Percentiles rank a stretch among this genome's conserved stretches.
These are phyloP conservation scores for Diaporthe sp. DNA, from an alignment of 2,329 filamentous ascomycete species.

Conservation along the genomic window DNA sequence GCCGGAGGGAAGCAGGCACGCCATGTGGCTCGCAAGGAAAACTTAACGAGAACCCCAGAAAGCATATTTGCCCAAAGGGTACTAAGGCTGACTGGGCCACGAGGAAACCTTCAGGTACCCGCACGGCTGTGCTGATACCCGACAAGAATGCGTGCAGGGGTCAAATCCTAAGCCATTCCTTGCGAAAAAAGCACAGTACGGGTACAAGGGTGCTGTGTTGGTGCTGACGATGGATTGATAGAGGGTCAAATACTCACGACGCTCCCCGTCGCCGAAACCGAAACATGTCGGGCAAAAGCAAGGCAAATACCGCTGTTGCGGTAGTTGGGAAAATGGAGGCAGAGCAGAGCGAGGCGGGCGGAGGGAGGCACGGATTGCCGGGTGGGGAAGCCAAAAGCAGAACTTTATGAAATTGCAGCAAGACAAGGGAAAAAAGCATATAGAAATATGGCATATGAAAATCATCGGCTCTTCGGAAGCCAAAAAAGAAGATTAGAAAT, in stretches of 20 bases:
- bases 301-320: background rate
- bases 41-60: conserved; percentile 27
- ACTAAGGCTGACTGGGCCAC: conserved; percentile 31
- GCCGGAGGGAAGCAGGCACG: conserved; percentile 26
- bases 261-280: conserved; percentile 33
- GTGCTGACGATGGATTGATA: background rate
- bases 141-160: conserved; percentile 28
- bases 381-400: conserved; percentile 32
- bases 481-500: conserved; percentile 44
- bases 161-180: conserved; percentile 32
- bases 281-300: conserved; percentile 32
- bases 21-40: conserved; percentile 37
- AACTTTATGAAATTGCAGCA: conserved; percentile 32
- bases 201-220: background rate
- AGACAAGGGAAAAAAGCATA: conserved; percentile 39
- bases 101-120: conserved; percentile 37
- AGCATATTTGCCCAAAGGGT: conserved; percentile 33
- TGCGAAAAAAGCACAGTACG: conserved; percentile 9
- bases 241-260: conserved; percentile 35
- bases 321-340: conserved; percentile 22
- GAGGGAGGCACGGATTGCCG: conserved; percentile 17
- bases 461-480: conserved; percentile 40
- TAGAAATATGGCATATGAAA: conserved; percentile 33
- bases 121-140: conserved; percentile 36
- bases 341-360: conserved; percentile 33